Evolutionary conservation across 192 early-diverging fungal genomes (phyloP).

Genomic region (Glomus cerebriforme): DNA sequence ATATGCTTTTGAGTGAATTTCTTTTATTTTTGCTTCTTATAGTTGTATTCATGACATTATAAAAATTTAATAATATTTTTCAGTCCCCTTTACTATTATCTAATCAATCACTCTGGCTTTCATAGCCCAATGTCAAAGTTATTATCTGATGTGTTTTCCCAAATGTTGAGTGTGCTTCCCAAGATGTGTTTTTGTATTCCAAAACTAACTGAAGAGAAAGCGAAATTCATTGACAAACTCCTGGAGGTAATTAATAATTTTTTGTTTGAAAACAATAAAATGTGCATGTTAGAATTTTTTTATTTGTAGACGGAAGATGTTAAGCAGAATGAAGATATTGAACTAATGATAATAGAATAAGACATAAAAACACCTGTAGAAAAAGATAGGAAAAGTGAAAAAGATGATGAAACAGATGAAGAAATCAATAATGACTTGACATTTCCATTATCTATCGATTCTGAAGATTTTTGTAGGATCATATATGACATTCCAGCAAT

Average conservation of each 20-base stretch:
- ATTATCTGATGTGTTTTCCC: constrained; percentile 22
- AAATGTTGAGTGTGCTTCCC: constrained; percentile 20
- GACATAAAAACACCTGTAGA: too few relatives aligned
- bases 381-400: too few relatives aligned
- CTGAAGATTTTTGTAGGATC: too few relatives aligned
- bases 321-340: too few relatives aligned
- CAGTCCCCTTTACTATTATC: constrained; percentile 29
- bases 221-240: constrained; percentile 25
- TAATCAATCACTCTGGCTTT: constrained; percentile 27
- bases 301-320: constrained; percentile 27
- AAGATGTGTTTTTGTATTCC: constrained; percentile 24
- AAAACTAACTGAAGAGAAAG: constrained; percentile 30
- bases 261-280: constrained; percentile 23
- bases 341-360: too few relatives aligned
- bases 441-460: too few relatives aligned
- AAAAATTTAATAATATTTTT: constrained; percentile 17
- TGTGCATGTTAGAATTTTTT: constrained; percentile 14
- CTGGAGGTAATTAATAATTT: constrained; percentile 24
- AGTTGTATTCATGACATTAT: constrained; percentile 10
- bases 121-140: constrained; percentile 6
- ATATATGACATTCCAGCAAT: constrained; percentile 10
- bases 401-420: too few relatives aligned
- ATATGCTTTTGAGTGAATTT: constrained; percentile 10
- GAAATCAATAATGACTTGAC: too few relatives aligned
- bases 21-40: constrained; percentile 27